Conservation (phyloP, 192 early-diverging fungal species). For the Chytriomyces hyalinus region DNA sequence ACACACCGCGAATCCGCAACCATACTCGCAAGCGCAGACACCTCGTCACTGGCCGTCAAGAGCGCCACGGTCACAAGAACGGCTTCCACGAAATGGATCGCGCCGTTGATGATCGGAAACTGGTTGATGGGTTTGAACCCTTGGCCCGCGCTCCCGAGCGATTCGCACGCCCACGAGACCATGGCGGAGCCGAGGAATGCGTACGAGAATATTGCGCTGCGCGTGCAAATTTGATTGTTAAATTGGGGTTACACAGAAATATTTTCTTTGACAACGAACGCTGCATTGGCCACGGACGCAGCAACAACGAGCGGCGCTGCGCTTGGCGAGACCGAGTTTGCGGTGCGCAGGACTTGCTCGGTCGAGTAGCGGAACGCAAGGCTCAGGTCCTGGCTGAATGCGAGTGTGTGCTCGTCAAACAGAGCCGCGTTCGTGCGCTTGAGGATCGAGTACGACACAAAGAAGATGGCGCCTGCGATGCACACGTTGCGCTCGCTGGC, state of each 20-base stretch:
- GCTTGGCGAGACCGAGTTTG: neutral
- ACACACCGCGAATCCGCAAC: neutral
- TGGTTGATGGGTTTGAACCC: conserved; percentile 10
- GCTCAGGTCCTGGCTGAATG: conserved; percentile 1
- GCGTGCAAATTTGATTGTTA: no score
- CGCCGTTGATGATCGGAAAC: conserved; percentile 14
- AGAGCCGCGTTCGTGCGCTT: conserved; percentile 17
- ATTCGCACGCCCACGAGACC: neutral
- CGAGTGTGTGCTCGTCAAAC: neutral
- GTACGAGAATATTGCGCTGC: no score
- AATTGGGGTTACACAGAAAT: no score
- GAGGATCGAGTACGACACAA: conserved; percentile 13
- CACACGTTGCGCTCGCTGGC: conserved; percentile 23
- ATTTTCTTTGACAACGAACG: conserved; percentile 9
- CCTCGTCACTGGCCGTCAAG: neutral
- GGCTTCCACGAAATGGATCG: conserved; percentile 12
- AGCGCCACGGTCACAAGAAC: conserved; percentile 17
- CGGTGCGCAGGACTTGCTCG: neutral
- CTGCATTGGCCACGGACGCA: conserved; percentile 15
- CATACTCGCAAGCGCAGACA: conserved; percentile 6
- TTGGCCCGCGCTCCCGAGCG: conserved; percentile 9
- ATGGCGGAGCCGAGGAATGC: no score
- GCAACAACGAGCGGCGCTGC: neutral
- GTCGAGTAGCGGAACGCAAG: conserved; percentile 23
- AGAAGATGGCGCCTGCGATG: conserved; percentile 10